These are phyloP conservation scores for Gracilaria gracilis DNA, from an alignment of 23 red algal genomes.

Conservation along the genomic window DNA sequence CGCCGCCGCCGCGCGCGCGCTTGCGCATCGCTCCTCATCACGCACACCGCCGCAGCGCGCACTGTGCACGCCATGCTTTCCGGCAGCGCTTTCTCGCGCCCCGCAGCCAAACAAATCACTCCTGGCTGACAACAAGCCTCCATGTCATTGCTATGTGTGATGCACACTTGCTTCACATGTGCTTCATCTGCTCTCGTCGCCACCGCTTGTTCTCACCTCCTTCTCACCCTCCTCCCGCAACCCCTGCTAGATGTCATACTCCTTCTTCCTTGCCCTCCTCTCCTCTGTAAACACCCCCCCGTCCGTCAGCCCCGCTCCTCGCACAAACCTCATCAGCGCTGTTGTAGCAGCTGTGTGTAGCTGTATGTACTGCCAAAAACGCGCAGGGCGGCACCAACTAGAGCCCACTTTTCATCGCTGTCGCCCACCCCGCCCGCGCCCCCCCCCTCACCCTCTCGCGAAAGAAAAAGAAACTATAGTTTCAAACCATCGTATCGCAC, in stretches of 20 bases:
- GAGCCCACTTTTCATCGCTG: neutral
- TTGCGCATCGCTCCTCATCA: too few relatives aligned
- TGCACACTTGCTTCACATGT: neutral
- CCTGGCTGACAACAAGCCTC: neutral
- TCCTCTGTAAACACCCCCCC: slow-evolving; percentile 6
- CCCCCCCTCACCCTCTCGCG: too few relatives aligned
- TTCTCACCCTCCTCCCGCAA: neutral
- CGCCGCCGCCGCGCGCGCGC: too few relatives aligned
- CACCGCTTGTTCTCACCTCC: too few relatives aligned
- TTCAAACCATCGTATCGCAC: too few relatives aligned
- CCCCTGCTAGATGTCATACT: too few relatives aligned
- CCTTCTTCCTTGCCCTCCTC: neutral
- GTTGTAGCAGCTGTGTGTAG: neutral
- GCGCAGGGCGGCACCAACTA: neutral
- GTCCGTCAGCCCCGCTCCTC: too few relatives aligned
- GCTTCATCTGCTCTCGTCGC: neutral
- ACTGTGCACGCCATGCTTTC: neutral
- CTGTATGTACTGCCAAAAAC: neutral
- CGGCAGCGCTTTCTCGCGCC: neutral
- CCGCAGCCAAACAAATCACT: too few relatives aligned
- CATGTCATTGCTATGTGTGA: neutral
- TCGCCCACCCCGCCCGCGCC: too few relatives aligned
- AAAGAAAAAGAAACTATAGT: neutral
- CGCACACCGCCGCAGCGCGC: too few relatives aligned
- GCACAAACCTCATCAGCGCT: neutral